These are phyloP conservation scores for Leishmania martiniquensis DNA, from an alignment of 208 protist species.

Conservation along the genomic window DNA sequence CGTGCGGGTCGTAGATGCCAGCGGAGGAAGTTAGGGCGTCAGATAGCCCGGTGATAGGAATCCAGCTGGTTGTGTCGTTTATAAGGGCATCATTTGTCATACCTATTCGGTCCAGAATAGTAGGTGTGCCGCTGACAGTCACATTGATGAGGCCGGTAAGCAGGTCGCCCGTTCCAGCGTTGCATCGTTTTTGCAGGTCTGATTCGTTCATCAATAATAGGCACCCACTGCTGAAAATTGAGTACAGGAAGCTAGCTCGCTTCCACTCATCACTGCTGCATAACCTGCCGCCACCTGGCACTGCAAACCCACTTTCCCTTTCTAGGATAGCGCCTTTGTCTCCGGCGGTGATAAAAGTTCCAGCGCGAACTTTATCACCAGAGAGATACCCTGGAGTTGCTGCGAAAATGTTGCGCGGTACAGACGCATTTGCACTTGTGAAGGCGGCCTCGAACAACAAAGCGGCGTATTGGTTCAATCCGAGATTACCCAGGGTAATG, in stretches of 20 bases:
- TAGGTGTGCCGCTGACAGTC: constrained; percentile 12
- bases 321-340: constrained; percentile 55
- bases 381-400: constrained; percentile 61
- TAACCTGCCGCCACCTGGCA: constrained; percentile 67
- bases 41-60: constrained; percentile 52
- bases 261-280: constrained; percentile 36
- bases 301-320: constrained; percentile 57
- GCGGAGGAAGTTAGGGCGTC: constrained; percentile 21
- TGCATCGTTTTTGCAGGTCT: constrained; percentile 54
- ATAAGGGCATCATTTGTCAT: constrained; percentile 70
- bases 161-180: constrained; percentile 34
- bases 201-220: constrained; percentile 41
- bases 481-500: constrained; percentile 30
- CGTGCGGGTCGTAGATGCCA: constrained; percentile 47
- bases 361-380: constrained; percentile 52
- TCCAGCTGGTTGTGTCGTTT: constrained; percentile 81
- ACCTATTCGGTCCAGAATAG: constrained; percentile 54
- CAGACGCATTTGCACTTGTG: constrained; percentile 20
- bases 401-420: constrained; percentile 52
- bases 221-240: constrained; percentile 64
- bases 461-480: constrained; percentile 29
- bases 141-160: constrained; percentile 41
- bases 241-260: constrained; percentile 56
- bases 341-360: constrained; percentile 35
- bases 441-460: constrained; percentile 56